Evolutionary conservation across 1,284 basidiomycete genomes (phyloP), one percentile per base, ranked within the genome.

Genomic region (Rhodotorula sp.): DNA sequence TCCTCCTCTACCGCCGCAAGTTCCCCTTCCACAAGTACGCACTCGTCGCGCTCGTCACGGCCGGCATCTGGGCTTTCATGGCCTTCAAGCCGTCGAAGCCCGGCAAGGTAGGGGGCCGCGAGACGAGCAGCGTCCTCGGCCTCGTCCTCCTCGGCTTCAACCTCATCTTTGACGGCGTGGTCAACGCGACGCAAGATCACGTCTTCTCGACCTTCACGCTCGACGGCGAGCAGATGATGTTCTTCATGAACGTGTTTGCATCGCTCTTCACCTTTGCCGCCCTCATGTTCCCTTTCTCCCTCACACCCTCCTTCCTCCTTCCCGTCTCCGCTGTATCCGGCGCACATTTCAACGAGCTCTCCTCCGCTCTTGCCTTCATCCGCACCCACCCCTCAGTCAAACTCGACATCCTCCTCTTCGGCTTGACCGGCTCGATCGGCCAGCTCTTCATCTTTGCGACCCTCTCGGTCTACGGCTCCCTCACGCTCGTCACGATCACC

Each of bases 371-470:
- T 47, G 82, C 83, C 10, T 99, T 97, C 81, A 85, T 98, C 64
- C 81, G 83, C 52, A 82, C 84, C 1, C 94, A 99, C 78, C 93
- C 93, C 0, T 83, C 86, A 2, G 86, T 94, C n/a, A 77, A 91
- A 44, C 76, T 82, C 8, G 92, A 96, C 2, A 84, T 99, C 40
- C 81, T 87, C 10, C 88, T 92, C 71, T 99, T 94, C 79, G 91
- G 92, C 5, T 80, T 92, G 16, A 92, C 94, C 0, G 96, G 96
- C 50, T 92, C 95, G 0, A 82, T 97, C 26, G 95, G 95, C 0
- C 95, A 99, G 80, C 83, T 99, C 18, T 98, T 98, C 82, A 99
- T 99, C 76, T 99, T 98, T 75, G 95, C 97, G 83, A 99, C 96
- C 0, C 84, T 99, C 68, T 89, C 94, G 75, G 89, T 94, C 77